Evolutionary conservation across 257 asterid species (phyloP).

Genomic region (Solanum sitiens): DNA sequence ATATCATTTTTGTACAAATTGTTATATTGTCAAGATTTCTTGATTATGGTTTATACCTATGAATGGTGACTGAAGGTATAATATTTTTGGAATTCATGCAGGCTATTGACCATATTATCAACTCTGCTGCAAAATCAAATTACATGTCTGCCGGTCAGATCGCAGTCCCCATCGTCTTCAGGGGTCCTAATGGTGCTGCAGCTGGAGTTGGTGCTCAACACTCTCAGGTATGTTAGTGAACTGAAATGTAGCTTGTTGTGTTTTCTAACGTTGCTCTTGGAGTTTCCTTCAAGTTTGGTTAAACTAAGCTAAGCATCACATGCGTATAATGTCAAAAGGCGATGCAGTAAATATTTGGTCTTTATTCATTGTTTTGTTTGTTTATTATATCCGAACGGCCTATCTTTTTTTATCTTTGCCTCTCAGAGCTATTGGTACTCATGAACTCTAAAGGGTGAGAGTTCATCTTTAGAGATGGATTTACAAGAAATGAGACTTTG

Average conservation of each 20-base stretch:
- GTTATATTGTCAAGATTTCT: neutral
- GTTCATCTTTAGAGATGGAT: neutral
- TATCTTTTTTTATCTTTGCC: neutral
- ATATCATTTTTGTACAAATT: neutral
- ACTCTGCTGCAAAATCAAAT: conserved; percentile 87
- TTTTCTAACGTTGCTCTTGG: neutral
- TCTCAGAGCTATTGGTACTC: neutral
- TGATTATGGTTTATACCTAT: neutral
- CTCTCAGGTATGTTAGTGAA: conserved; percentile 51
- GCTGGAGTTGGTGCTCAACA: conserved; percentile 97
- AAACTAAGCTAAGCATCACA: neutral
- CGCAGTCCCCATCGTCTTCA: conserved; percentile 68
- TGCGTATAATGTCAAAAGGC: neutral
- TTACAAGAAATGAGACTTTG: neutral
- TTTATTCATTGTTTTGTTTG: neutral
- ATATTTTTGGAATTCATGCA: conserved; percentile 4
- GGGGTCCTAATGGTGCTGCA: conserved; percentile 98
- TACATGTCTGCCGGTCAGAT: conserved; percentile 91
- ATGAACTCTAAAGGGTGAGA: neutral
- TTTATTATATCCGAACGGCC: neutral
- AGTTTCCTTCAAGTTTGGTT: neutral
- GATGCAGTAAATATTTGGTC: neutral
- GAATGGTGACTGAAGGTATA: neutral
- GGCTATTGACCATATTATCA: conserved; percentile 88
- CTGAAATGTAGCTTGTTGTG: neutral